phyloP scores from a whole-genome alignment of 1,139 yeast species.

The Zhuliangozyma blackwelliae region DNA sequence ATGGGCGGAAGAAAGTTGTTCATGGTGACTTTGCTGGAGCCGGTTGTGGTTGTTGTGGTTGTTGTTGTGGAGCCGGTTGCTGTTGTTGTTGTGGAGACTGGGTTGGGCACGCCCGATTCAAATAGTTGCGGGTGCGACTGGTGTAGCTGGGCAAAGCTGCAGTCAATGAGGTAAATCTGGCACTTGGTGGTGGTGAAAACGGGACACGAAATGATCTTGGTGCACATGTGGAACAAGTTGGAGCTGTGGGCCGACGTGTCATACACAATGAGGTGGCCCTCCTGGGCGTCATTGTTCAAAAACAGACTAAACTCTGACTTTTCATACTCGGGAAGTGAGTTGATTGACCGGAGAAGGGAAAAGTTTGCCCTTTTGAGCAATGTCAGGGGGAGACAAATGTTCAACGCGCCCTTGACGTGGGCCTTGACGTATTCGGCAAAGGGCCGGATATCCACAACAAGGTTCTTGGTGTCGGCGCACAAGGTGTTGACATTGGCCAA shows the following conservation, averaged over 20 bases:
- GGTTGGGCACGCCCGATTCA: slow-evolving; percentile 6
- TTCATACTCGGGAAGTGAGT: slow-evolving; percentile 50
- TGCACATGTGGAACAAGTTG: slow-evolving; percentile 41
- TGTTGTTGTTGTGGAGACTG: no score
- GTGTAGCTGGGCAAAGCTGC: slow-evolving; percentile 12
- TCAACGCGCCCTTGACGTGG: slow-evolving; percentile 55
- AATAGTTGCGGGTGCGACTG: slow-evolving; percentile 7
- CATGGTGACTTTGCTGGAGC: slow-evolving; percentile 1
- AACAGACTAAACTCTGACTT: slow-evolving; percentile 20
- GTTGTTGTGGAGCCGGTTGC: no score
- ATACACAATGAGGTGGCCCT: slow-evolving; percentile 19
- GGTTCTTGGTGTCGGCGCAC: slow-evolving; percentile 10
- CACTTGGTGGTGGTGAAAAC: slow-evolving; percentile 3
- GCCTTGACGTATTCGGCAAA: slow-evolving; percentile 55
- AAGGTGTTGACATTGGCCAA: background rate
- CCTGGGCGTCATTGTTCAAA: background rate
- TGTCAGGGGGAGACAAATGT: slow-evolving; percentile 76
- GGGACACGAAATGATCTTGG: slow-evolving; percentile 38
- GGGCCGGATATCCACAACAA: slow-evolving; percentile 68
- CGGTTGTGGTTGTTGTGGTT: background rate
- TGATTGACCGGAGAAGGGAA: slow-evolving; percentile 51
- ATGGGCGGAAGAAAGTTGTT: slow-evolving; percentile 11
- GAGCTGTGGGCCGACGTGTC: slow-evolving; percentile 31
- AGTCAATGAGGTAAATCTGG: slow-evolving; percentile 11
- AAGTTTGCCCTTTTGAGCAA: slow-evolving; percentile 65